phyloP scores from a whole-genome alignment of 2,329 filamentous ascomycete genomes.

The Diaporthe aspalathi region DNA sequence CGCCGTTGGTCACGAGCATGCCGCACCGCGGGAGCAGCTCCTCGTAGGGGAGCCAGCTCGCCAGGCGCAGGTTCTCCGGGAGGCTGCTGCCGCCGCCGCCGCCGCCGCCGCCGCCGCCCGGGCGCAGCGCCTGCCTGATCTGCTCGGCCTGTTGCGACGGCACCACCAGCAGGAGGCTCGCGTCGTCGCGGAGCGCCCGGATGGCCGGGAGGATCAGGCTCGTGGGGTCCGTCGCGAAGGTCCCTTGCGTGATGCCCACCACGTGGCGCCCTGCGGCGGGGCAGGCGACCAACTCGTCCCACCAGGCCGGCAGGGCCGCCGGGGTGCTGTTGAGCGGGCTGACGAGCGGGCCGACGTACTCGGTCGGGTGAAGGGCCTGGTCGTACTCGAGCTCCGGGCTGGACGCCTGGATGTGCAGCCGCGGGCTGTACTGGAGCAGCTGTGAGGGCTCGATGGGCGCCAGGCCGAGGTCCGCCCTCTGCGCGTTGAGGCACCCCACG shows the following conservation, averaged over 20 bases:
- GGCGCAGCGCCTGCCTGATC: slow-evolving; percentile 40
- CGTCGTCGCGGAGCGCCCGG: slow-evolving; percentile 47
- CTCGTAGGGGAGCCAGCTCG: slow-evolving; percentile 52
- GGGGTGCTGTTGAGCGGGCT: slow-evolving; percentile 39
- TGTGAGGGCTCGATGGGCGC: slow-evolving; percentile 46
- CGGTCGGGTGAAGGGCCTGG: slow-evolving; percentile 43
- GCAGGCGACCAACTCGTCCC: slow-evolving; percentile 47
- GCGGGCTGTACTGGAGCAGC: slow-evolving; percentile 50
- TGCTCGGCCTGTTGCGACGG: slow-evolving; percentile 47
- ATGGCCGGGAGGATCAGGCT: slow-evolving; percentile 53
- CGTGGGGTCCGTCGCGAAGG: slow-evolving; percentile 51
- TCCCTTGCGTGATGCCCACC: slow-evolving; percentile 53
- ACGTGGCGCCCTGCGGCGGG: slow-evolving; percentile 40
- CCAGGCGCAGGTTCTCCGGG: slow-evolving; percentile 46
- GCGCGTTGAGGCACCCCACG: slow-evolving; percentile 46
- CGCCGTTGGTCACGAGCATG: slow-evolving; percentile 61
- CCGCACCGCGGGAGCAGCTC: slow-evolving; percentile 49
- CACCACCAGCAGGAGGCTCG: slow-evolving; percentile 48
- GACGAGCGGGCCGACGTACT: slow-evolving; percentile 52
- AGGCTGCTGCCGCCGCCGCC: too few relatives aligned
- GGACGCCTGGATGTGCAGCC: slow-evolving; percentile 53
- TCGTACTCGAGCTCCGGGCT: slow-evolving; percentile 49
- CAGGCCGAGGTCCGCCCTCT: slow-evolving; percentile 46
- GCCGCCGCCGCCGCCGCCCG: too few relatives aligned
- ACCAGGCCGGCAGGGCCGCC: slow-evolving; percentile 47